Evolutionary conservation across 2,329 filamentous ascomycete species (phyloP), one percentile per base, ranked within the genome.

Genomic region (Verticillium dahliae): DNA sequence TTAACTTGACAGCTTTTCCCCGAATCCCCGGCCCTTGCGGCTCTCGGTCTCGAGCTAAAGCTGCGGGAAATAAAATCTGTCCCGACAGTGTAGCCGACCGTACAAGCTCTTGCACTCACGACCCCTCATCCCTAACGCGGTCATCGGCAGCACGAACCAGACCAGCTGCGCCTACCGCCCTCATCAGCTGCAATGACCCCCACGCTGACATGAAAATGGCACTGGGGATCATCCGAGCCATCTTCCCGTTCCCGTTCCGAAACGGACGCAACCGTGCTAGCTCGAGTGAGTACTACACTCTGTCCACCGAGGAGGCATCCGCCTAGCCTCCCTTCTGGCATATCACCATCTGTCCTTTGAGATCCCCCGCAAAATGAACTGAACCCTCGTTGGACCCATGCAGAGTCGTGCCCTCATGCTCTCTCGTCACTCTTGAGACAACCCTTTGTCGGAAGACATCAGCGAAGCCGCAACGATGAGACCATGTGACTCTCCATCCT

Each of bases 81-180:
- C 27, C 27, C 3, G 27, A 4, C 27, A 27, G 27, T 27, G 27
- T 27, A 3, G 27, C 27, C 27, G 27, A 27, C 27, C 4, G 27
- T 27, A 27, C 27, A 27, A 27, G 27, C 27, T 4, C 27, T 4
- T 27, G 27, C 27, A 27, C 3, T 71, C 69, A 56, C 71, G 0
- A 56, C 65, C 65, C 15, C 65, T 65, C 5, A 70, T 34, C 1
- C 39, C 31, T 1, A 15, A 58, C 2, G 60, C 41, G 0, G 56
- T 56, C 39, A 62, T 69, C n/a, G 61, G 55, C 13, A 73, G 7
- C 0, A 71, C 67, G 59, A 69, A 72, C 0, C 60, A 64, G 0
- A 70, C 69, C 50, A 71, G 72, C 22, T 72, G 68, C 0, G 70
- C 69, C 27, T 72, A 70, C 0, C 69, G 69, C 35, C 69, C 66